Evolutionary conservation across 2,329 filamentous ascomycete genomes (phyloP).

Genomic region (Nemania diffusa): DNA sequence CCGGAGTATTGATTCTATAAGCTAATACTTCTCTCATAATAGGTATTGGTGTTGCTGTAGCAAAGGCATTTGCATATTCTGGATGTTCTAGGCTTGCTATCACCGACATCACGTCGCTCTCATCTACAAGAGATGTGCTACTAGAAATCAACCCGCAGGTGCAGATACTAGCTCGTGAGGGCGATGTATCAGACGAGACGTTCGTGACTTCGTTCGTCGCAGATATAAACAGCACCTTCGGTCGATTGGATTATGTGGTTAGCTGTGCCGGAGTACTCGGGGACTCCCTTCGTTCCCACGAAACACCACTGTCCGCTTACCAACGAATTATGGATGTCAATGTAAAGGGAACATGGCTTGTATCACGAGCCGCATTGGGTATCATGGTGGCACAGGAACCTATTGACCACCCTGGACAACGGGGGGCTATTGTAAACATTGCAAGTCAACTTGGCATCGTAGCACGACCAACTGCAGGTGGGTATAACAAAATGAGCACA

Average conservation of each 20-base stretch:
- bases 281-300: constrained; percentile 54
- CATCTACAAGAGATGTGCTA: constrained; percentile 51
- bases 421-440: constrained; percentile 63
- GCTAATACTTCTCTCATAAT: background rate
- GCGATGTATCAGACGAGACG: constrained; percentile 60
- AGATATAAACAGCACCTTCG: constrained; percentile 51
- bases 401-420: constrained; percentile 55
- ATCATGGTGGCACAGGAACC: constrained; percentile 60
- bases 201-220: constrained; percentile 55
- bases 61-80: constrained; percentile 59
- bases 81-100: constrained; percentile 64
- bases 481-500: constrained; percentile 38
- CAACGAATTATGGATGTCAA: constrained; percentile 66
- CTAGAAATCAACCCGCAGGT: constrained; percentile 49
- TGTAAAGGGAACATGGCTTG: constrained; percentile 62
- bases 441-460: constrained; percentile 60
- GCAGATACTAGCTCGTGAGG: constrained; percentile 50
- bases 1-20: background rate
- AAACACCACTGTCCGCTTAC: constrained; percentile 60
- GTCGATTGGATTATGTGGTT: constrained; percentile 65
- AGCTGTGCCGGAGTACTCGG: constrained; percentile 66
- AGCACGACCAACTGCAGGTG: constrained; percentile 56
- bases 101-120: constrained; percentile 62
- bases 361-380: constrained; percentile 55
- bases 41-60: constrained; percentile 67